Percentiles rank a stretch among this genome's conserved stretches.
Conservation (phyloP, 2,329 filamentous ascomycete species). For the Domatiomyces catenatus region DNA sequence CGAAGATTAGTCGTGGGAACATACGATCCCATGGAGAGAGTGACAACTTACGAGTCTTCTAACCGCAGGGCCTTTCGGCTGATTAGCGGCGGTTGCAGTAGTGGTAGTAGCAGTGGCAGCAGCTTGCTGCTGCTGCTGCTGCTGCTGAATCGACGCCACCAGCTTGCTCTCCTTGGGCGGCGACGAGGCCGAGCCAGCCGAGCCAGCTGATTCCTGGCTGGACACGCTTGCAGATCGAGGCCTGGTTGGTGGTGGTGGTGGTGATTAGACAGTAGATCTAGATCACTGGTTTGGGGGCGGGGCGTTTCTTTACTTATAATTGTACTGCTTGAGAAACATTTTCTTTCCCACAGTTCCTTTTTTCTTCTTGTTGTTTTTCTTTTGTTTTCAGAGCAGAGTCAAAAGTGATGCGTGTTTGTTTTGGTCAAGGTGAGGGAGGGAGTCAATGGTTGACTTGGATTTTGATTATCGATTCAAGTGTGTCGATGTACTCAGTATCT, state of each 20-base stretch:
- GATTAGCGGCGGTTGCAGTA: constrained; percentile 3
- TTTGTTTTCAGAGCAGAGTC: too few relatives aligned
- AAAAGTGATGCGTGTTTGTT: too few relatives aligned
- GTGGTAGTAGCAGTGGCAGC: background rate
- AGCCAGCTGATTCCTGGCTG: constrained; percentile 3
- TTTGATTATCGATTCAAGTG: too few relatives aligned
- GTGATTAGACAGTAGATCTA: too few relatives aligned
- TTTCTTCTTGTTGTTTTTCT: too few relatives aligned
- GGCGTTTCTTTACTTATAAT: constrained; percentile 12
- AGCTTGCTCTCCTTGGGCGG: constrained; percentile 6
- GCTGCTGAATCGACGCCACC: background rate
- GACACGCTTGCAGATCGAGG: constrained; percentile 14
- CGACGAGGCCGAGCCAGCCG: constrained; percentile 6
- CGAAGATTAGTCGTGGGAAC: too few relatives aligned
- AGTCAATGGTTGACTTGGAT: too few relatives aligned
- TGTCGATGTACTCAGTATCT: too few relatives aligned
- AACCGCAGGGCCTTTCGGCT: constrained; percentile 1
- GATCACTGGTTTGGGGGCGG: background rate
- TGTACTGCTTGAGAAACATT: constrained; percentile 18
- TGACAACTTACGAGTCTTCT: constrained; percentile 16
- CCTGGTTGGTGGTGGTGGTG: too few relatives aligned
- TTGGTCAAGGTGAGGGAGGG: too few relatives aligned
- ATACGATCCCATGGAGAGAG: too few relatives aligned
- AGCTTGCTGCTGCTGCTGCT: constrained; percentile 2
- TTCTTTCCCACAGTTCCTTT: background rate